These are phyloP conservation scores for Cynara cardunculus DNA, from an alignment of 129 eudicot species.

Conservation along the genomic window DNA sequence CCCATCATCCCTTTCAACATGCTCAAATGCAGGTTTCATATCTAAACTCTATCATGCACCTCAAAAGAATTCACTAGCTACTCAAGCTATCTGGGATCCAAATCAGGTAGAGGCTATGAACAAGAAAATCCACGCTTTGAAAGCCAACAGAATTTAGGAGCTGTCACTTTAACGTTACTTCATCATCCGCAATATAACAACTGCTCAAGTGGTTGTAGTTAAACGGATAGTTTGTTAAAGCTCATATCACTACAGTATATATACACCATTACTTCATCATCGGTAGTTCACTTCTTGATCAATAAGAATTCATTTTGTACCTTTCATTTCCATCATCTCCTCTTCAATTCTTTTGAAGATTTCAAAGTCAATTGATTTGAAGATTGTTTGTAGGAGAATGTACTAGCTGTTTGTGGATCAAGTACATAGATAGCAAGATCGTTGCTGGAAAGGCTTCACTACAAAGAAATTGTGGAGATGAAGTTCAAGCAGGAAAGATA, in stretches of 20 bases:
- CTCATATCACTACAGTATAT: neutral
- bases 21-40: no score
- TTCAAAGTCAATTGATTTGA: neutral
- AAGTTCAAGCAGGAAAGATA: constrained; percentile 36
- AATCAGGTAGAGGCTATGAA: neutral
- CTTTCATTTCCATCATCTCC: neutral
- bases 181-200: neutral
- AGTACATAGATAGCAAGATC: neutral
- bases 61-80: neutral
- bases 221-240: neutral
- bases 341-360: neutral
- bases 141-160: neutral
- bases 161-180: neutral
- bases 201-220: neutral
- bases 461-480: constrained; percentile 23
- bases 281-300: neutral
- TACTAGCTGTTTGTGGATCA: neutral
- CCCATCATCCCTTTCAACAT: no score
- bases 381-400: constrained; percentile 9
- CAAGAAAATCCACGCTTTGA: neutral
- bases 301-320: neutral
- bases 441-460: neutral
- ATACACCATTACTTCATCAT: neutral
- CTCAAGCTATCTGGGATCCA: neutral
- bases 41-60: neutral